Evolutionary conservation across 2,329 filamentous ascomycete species (phyloP).

Genomic region (Alternaria triticina): DNA sequence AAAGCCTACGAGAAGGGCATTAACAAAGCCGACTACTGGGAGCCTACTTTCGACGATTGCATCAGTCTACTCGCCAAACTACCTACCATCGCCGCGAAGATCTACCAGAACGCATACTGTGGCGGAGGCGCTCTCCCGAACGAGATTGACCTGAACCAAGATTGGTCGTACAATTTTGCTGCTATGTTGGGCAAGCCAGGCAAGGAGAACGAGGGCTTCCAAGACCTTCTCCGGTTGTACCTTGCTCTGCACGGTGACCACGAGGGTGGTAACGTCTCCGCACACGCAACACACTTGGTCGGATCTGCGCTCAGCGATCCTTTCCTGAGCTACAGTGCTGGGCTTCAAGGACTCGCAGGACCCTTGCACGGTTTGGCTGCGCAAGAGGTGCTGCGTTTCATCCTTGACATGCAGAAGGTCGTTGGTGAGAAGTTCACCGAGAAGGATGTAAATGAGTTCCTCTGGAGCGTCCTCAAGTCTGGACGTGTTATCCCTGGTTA

Average conservation of each 20-base stretch:
- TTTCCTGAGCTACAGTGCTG: slow-evolving; percentile 94
- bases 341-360: slow-evolving; percentile 93
- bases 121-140: slow-evolving; percentile 75
- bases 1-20: slow-evolving; percentile 90
- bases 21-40: slow-evolving; percentile 98
- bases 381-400: slow-evolving; percentile 96
- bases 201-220: slow-evolving; percentile 88
- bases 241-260: slow-evolving; percentile 97
- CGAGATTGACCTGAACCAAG: slow-evolving; percentile 80
- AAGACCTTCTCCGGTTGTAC: slow-evolving; percentile 92
- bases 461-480: slow-evolving; percentile 92
- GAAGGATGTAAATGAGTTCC: slow-evolving; percentile 83
- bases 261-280: slow-evolving; percentile 97
- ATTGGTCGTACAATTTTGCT: slow-evolving; percentile 99
- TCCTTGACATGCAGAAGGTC: slow-evolving; percentile 89
- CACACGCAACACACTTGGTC: slow-evolving; percentile 92
- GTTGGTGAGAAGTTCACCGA: slow-evolving; percentile 81
- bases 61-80: slow-evolving; percentile 95
- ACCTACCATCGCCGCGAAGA: slow-evolving; percentile 94
- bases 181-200: slow-evolving; percentile 92
- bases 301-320: slow-evolving; percentile 93
- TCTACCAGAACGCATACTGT: slow-evolving; percentile 90
- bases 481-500: slow-evolving; percentile 95
- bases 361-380: slow-evolving; percentile 91
- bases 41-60: slow-evolving; percentile 94